phyloP scores from a whole-genome alignment of 306 rosid species.

The Sindora glabra region DNA sequence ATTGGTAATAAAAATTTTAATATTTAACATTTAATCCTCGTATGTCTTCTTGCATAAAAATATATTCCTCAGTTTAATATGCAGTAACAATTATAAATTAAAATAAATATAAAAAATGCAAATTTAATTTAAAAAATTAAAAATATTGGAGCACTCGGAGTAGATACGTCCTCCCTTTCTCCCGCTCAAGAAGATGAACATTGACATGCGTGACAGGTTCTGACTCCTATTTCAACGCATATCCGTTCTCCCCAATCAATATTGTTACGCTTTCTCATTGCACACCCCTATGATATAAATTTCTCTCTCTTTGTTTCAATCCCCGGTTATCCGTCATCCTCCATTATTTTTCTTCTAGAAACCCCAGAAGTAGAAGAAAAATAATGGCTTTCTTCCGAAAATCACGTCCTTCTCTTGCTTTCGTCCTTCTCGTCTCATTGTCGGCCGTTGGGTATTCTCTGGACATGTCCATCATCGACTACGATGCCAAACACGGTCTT shows the following conservation, averaged over 20 bases:
- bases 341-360: neutral
- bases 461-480: slow-evolving; percentile 79
- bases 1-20: no score
- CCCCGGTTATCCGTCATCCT: neutral
- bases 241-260: neutral
- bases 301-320: neutral
- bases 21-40: no score
- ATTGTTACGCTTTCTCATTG: neutral
- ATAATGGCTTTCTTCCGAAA: slow-evolving; percentile 5
- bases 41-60: no score
- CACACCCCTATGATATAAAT: neutral
- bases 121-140: no score
- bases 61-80: no score
- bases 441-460: slow-evolving; percentile 9
- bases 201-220: neutral
- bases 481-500: slow-evolving; percentile 33
- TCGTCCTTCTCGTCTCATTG: neutral
- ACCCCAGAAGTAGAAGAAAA: neutral
- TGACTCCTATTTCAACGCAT: slow-evolving; percentile 6
- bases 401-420: neutral
- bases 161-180: no score
- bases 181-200: no score
- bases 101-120: no score
- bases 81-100: no score
- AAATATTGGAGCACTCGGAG: no score